A percentile compares a stretch with the other conserved stretches of the same genome.
Conservation (phyloP, 371 early-diverging fungal species). For the Choanephora cucurbitarum region DNA sequence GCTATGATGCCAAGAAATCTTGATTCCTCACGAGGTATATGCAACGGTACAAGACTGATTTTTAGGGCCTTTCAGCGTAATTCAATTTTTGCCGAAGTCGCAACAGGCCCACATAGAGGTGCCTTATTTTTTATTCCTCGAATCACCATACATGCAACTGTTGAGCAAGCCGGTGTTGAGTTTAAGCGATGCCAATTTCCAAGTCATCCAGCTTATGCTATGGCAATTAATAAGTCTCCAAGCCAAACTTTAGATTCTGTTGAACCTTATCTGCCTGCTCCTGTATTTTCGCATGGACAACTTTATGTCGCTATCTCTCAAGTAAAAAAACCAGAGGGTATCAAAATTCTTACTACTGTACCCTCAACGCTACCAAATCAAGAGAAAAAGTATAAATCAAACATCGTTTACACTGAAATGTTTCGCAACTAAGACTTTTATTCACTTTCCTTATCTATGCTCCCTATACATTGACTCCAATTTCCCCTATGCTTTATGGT, state of each 20-base stretch:
- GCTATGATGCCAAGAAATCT: constrained; percentile 35
- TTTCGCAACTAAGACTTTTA: too few species aligned
- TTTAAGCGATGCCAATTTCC: constrained; percentile 18
- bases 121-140: background rate
- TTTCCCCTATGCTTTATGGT: too few species aligned
- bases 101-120: background rate
- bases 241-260: constrained; percentile 24
- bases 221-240: constrained; percentile 38
- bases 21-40: constrained; percentile 20
- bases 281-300: constrained; percentile 13
- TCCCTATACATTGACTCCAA: too few species aligned
- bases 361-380: too few species aligned
- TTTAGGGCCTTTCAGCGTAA: background rate
- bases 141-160: background rate
- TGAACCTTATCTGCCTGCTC: constrained; percentile 22
- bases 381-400: too few species aligned
- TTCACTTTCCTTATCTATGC: too few species aligned
- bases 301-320: constrained; percentile 14
- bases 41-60: constrained; percentile 27
- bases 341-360: too few species aligned
- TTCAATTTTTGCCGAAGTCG: background rate
- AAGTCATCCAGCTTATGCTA: constrained; percentile 24
- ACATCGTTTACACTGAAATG: too few species aligned
- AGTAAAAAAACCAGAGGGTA: too few species aligned
- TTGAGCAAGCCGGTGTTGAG: background rate